A percentile compares a stretch with the other conserved stretches of the same genome.
These are phyloP conservation scores for Podospora tetraspora DNA, from an alignment of 495 filamentous ascomycete species.

Conservation along the genomic window DNA sequence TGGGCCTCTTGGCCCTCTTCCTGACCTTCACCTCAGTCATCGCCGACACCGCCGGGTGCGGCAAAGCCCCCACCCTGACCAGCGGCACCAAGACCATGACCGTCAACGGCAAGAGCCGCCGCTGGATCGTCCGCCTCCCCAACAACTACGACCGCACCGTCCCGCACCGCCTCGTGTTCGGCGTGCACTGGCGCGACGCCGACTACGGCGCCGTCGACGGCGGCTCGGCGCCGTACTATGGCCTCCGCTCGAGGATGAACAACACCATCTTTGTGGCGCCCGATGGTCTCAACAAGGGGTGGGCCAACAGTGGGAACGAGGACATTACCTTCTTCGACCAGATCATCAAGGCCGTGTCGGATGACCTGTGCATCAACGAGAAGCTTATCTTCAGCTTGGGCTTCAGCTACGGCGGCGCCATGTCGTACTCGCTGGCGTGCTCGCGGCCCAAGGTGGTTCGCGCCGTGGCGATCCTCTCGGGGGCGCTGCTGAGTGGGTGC, in stretches of 20 bases:
- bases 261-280: conserved; percentile 44
- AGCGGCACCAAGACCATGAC: conserved; percentile 28
- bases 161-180: conserved; percentile 39
- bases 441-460: conserved; percentile 34
- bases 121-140: conserved; percentile 37
- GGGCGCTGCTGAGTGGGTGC: conserved; percentile 26
- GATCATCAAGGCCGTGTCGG: conserved; percentile 32
- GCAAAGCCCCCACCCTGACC: conserved; percentile 30
- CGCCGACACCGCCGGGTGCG: conserved; percentile 29
- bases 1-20: conserved; percentile 8
- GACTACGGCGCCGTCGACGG: conserved; percentile 28
- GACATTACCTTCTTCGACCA: conserved; percentile 40
- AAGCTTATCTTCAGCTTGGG: conserved; percentile 41
- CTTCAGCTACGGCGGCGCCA: conserved; percentile 45
- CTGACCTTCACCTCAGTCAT: conserved; percentile 2
- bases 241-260: conserved; percentile 33
- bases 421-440: conserved; percentile 45
- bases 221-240: conserved; percentile 40
- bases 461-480: conserved; percentile 40
- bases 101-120: conserved; percentile 20
- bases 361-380: conserved; percentile 41
- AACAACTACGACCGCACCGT: conserved; percentile 36
- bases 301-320: conserved; percentile 41
- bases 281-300: conserved; percentile 41
- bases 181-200: conserved; percentile 35